Conservation (phyloP, 306 rosid species). For the Prunus persica region DNA sequence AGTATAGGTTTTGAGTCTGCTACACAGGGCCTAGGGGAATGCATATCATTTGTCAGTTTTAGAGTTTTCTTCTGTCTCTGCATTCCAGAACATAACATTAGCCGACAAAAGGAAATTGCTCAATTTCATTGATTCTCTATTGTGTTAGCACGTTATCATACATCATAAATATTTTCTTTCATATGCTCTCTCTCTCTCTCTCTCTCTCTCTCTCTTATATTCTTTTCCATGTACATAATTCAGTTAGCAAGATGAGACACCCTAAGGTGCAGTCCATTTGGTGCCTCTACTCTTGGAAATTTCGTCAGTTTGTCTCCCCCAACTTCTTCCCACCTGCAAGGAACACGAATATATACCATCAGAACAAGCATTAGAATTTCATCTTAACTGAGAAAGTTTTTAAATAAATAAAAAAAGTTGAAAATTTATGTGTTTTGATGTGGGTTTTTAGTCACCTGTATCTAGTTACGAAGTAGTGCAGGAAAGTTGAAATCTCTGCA, state of each 20-base stretch:
- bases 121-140: slow-evolving; percentile 31
- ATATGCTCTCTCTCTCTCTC: slow-evolving; percentile 1
- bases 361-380: background rate
- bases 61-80: background rate
- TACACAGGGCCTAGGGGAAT: background rate
- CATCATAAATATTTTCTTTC: slow-evolving; percentile 23
- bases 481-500: slow-evolving; percentile 78
- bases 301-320: slow-evolving; percentile 90
- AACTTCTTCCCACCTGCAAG: slow-evolving; percentile 93
- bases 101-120: slow-evolving; percentile 20
- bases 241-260: slow-evolving; percentile 56
- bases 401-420: background rate
- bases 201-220: background rate
- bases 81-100: background rate
- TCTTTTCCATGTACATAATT: slow-evolving; percentile 47
- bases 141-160: slow-evolving; percentile 47
- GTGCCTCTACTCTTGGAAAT: slow-evolving; percentile 96
- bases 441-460: slow-evolving; percentile 57
- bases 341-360: background rate
- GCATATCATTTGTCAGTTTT: background rate
- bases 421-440: background rate
- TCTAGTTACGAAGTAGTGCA: slow-evolving; percentile 88
- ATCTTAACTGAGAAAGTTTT: background rate
- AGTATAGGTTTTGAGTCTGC: background rate
- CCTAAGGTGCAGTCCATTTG: slow-evolving; percentile 89